These are phyloP conservation scores for Gentiana straminea DNA, from an alignment of 257 asterid species.

Conservation along the genomic window DNA sequence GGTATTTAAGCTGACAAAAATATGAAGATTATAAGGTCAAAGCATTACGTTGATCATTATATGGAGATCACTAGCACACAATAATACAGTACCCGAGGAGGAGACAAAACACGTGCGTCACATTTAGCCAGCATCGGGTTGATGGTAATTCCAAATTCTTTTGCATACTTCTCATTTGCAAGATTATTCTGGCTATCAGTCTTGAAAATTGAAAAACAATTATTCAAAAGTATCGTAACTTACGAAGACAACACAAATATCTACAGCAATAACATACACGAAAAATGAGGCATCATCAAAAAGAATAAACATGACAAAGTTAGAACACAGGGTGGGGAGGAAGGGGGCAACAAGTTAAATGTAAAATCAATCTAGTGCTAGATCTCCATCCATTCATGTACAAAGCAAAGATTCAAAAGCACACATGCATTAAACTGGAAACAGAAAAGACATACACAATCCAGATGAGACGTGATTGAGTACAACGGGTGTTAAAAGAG, in stretches of 20 bases:
- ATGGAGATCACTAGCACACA: background rate
- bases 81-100: constrained; percentile 61
- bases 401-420: too few relatives aligned
- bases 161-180: constrained; percentile 66
- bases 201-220: constrained; percentile 28
- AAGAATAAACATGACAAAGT: too few relatives aligned
- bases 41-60: background rate
- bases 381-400: too few relatives aligned
- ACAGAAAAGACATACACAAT: too few relatives aligned
- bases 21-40: background rate
- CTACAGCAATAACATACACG: background rate
- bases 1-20: constrained; percentile 23
- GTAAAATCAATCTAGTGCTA: too few relatives aligned
- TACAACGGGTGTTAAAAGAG: too few relatives aligned
- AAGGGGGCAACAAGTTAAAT: too few relatives aligned
- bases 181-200: constrained; percentile 83
- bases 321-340: too few relatives aligned
- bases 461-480: too few relatives aligned
- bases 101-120: constrained; percentile 89
- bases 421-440: too few relatives aligned
- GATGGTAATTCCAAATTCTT: constrained; percentile 90
- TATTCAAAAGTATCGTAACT: background rate
- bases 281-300: too few relatives aligned
- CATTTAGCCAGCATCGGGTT: constrained; percentile 82
- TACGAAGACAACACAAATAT: background rate